Conservation (phyloP, 352 stramenopile species). For the Salisapilia sapeloensis region DNA sequence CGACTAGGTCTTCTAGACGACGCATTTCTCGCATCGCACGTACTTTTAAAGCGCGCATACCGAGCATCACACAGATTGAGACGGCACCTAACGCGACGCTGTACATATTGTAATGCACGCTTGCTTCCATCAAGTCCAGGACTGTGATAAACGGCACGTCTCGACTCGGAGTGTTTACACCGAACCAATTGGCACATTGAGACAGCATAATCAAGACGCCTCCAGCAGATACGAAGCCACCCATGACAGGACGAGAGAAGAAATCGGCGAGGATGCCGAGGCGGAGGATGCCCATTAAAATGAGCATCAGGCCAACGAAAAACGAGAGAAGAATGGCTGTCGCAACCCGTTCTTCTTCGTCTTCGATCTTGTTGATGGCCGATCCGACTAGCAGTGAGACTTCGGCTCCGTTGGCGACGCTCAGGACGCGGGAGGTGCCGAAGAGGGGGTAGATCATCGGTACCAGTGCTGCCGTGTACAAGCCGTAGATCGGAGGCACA, state of each 20-base stretch:
- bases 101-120: constrained; percentile 47
- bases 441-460: constrained; percentile 80
- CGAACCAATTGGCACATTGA: constrained; percentile 77
- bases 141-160: constrained; percentile 47
- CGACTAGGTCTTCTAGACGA: constrained; percentile 11
- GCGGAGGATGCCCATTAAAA: constrained; percentile 63
- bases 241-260: constrained; percentile 80
- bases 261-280: constrained; percentile 80
- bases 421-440: constrained; percentile 59
- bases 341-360: constrained; percentile 25
- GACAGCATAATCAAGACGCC: constrained; percentile 85
- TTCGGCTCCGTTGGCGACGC: constrained; percentile 60
- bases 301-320: constrained; percentile 48
- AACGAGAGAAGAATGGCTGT: constrained; percentile 47
- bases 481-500: constrained; percentile 76
- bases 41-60: constrained; percentile 23
- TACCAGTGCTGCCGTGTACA: constrained; percentile 77
- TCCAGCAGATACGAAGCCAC: constrained; percentile 79
- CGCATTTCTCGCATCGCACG: constrained; percentile 21
- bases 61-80: constrained; percentile 32
- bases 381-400: constrained; percentile 34
- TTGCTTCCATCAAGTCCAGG: constrained; percentile 28
- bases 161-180: constrained; percentile 31
- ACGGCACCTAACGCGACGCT: constrained; percentile 42
- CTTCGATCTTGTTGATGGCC: constrained; percentile 46